Base-by-base conservation (phyloP, 306 rosid genomes). In the Dalbergia oliveri region DNA sequence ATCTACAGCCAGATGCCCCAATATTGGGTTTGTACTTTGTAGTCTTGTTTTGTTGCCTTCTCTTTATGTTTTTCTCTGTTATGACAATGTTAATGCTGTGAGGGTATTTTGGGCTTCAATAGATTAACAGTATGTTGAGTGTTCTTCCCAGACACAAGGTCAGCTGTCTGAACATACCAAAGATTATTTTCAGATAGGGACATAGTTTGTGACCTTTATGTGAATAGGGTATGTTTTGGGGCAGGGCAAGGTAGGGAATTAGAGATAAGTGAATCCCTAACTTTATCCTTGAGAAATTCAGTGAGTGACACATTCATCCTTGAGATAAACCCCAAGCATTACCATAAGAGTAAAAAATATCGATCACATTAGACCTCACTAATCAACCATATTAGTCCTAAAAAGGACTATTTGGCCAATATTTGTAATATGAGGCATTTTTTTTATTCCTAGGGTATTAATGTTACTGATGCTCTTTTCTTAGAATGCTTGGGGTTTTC, bases 21-120 rank as follows among this genome's bases (percentile, higher is more conserved):
- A 62, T 4, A 60, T 49, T 37, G 72, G 66, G 59, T 75, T 51
- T 82, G 9, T 44, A 31, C 50, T 75, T 51, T 82, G 9, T 44
- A 31, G 1, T 18, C 1, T 60, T 60, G 18, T 59, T 26, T 41
- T 18, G 21, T 35, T 34, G 10, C 11, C 21, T 34, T 43, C 8
- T 49, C 4, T 15, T 18, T 34, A 1, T 58, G 19, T 67, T 11
- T 34, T 47, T 47, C 53, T 67, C 23, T 59, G 31, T 23, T 75
- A 67, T 67, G 57, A 21, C 11, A 56, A 54, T 76, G 72, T 11
- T 10, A 61, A 26, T 60, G 60, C 43, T 5, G 9, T 47, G 33
- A 59, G 18, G 68, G 53, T 59, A 63, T 61, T 50, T 49, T 51
- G 21, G 34, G 26, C 10, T 66, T 18, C 15, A 4, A 45, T 18